Conservation (phyloP, 345 rosid genomes). For the Trapa incisa region DNA sequence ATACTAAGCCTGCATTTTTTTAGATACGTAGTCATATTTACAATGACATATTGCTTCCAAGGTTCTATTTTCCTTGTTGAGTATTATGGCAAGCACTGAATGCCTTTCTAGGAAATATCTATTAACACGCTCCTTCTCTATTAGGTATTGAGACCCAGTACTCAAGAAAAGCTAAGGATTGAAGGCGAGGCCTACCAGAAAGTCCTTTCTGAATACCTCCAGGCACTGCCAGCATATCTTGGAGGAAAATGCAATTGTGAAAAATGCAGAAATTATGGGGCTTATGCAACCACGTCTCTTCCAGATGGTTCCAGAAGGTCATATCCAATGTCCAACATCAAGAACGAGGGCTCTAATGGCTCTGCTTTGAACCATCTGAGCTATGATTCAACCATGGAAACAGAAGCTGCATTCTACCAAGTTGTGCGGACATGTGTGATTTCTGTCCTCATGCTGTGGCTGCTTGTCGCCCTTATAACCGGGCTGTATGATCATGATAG, state of each 20-base stretch:
- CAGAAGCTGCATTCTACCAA: conserved; percentile 31
- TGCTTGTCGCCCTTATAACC: conserved; percentile 36
- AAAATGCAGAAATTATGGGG: conserved; percentile 33
- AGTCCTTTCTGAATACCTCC: conserved; percentile 51
- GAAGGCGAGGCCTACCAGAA: conserved; percentile 51
- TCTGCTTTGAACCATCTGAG: conserved; percentile 2
- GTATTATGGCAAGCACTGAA: not conserved
- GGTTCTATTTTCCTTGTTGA: not conserved
- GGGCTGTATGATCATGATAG: conserved; percentile 51
- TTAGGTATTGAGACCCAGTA: conserved; percentile 67
- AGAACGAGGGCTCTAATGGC: conserved; percentile 20
- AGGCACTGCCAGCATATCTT: conserved; percentile 65
- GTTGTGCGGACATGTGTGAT: conserved; percentile 48
- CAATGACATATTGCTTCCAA: too few relatives aligned
- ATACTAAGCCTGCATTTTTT: too few relatives aligned
- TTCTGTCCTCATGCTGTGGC: conserved; percentile 56
- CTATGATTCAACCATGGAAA: conserved; percentile 20
- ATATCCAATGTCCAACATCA: conserved; percentile 11
- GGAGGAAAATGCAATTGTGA: conserved; percentile 70
- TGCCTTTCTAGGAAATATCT: not conserved
- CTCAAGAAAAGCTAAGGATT: conserved; percentile 74
- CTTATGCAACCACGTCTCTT: conserved; percentile 7
- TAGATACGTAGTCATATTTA: too few relatives aligned
- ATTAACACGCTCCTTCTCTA: conserved; percentile 6
- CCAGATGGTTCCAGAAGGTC: conserved; percentile 14